Base-by-base conservation (phyloP, 2,329 filamentous ascomycete species). In the Fusarium tuaranense region DNA sequence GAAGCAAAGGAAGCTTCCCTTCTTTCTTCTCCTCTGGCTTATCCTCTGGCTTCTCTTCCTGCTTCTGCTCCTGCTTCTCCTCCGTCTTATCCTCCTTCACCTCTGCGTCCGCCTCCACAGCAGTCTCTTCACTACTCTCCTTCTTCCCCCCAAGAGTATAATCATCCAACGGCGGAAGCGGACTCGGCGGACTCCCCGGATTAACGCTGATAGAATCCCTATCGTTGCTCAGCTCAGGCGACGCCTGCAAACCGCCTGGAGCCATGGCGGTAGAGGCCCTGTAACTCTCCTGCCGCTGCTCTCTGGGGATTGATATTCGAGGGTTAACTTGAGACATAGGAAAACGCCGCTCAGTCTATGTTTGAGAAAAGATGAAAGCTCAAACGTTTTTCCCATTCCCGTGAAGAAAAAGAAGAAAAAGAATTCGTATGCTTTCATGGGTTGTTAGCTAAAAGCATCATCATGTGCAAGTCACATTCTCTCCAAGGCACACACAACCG, bases 151-250 rank as follows among this genome's bases (percentile, higher is more conserved):
- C 66, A 13, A 65, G 69, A 0, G 72, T 68, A 20, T 75, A 71
- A 22, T 76, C 72, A 60, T 70, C 71, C 12, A 79, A 60, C 2
- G 76, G 71, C 12, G 72, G 72, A 0, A 76, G 59, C 14, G 78
- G 79, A 30, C 68, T 75, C 0, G 71, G 79, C 0, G 78, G 78
- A 32, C 78, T 80, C 0, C 76, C 79, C 44, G 78, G 77, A 5
- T 80, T 80, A 64, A 79, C 79, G 9, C 66, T 73, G 68, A 79
- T 60, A 8, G 79, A 80, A 64, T 80, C 79, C 10, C 65, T 69
- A 46, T 80, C 78, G 48, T 75, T 72, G 51, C 61, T 65, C 25
- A 71, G 59, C 44, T 74, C 67, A 22, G 70, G 60, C 12, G 73
- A 68, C 57, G 48, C 48, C 48, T 30, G 57, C 8, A 60, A 62